Conservation (phyloP, 768 basidiomycete species). For the Trametes punicea region DNA sequence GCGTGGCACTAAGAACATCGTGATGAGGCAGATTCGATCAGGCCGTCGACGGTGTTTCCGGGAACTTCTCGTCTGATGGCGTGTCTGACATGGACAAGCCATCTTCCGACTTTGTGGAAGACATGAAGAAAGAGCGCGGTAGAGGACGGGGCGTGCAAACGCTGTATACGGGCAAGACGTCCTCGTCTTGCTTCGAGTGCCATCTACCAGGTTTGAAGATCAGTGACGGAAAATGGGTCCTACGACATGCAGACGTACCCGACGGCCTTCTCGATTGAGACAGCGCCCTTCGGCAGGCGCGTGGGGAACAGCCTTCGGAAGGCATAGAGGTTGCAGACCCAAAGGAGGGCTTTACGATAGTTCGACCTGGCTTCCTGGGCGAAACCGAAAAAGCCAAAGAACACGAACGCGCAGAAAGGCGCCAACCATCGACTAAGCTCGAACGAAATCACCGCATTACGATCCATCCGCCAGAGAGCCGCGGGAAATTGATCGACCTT, state of each 20-base stretch:
- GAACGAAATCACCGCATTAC: slow-evolving; percentile 16
- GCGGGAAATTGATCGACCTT: slow-evolving; percentile 40
- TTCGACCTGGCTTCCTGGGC: slow-evolving; percentile 40
- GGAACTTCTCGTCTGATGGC: neutral
- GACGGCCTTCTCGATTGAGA: neutral
- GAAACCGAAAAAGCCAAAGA: slow-evolving; percentile 52
- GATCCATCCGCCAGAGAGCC: slow-evolving; percentile 35
- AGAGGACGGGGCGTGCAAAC: neutral
- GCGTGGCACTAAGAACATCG: neutral
- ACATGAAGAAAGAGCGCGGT: neutral
- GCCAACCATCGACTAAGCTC: slow-evolving; percentile 42
- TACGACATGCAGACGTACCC: neutral
- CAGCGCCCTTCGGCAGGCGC: neutral
- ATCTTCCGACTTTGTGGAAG: neutral
- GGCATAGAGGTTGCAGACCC: neutral
- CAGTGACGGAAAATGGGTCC: neutral
- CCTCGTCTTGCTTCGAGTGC: neutral
- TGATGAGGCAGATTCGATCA: neutral
- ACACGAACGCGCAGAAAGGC: slow-evolving; percentile 35
- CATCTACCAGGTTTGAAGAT: neutral
- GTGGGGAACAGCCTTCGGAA: neutral
- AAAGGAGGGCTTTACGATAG: slow-evolving; percentile 27
- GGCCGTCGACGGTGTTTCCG: neutral
- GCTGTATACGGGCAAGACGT: neutral
- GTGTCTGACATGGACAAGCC: neutral